phyloP scores from a whole-genome alignment of 1,139 yeast genomes.

The Taphrina deformans region DNA sequence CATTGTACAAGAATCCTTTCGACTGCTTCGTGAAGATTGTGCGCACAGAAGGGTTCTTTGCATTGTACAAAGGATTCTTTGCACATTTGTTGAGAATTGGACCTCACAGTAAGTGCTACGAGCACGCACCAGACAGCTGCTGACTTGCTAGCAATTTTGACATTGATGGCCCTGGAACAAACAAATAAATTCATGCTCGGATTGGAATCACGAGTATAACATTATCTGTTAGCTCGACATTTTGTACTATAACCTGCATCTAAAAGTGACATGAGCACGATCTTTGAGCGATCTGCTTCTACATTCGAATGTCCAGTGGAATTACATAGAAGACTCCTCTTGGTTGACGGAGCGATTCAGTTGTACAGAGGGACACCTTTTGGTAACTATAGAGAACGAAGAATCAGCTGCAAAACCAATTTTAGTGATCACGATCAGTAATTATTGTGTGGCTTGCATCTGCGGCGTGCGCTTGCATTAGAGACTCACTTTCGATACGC shows the following conservation, averaged over 20 bases:
- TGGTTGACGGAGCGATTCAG: background rate
- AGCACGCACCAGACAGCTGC: background rate
- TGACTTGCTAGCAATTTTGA: conserved; percentile 16
- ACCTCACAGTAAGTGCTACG: conserved; percentile 75
- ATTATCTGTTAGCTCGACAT: background rate
- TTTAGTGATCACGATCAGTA: conserved; percentile 2
- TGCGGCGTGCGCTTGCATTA: background rate
- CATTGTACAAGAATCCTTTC: conserved; percentile 73
- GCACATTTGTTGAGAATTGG: conserved; percentile 91
- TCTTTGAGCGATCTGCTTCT: background rate
- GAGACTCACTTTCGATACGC: background rate
- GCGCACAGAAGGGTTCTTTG: conserved; percentile 75
- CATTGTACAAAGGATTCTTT: conserved; percentile 90
- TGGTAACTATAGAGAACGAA: too few species aligned
- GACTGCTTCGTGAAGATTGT: conserved; percentile 87
- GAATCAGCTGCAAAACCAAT: too few species aligned
- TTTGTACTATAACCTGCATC: background rate
- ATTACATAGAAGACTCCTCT: background rate
- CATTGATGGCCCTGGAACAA: conserved; percentile 29
- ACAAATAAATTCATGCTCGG: conserved; percentile 30
- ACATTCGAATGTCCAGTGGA: background rate
- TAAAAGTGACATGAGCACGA: background rate
- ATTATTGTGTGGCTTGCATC: conserved; percentile 1
- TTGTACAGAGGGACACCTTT: too few species aligned
- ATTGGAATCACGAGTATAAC: conserved; percentile 12